These are phyloP conservation scores for Dendrobium huoshanense DNA, from an alignment of 106 monocot species.

Conservation along the genomic window DNA sequence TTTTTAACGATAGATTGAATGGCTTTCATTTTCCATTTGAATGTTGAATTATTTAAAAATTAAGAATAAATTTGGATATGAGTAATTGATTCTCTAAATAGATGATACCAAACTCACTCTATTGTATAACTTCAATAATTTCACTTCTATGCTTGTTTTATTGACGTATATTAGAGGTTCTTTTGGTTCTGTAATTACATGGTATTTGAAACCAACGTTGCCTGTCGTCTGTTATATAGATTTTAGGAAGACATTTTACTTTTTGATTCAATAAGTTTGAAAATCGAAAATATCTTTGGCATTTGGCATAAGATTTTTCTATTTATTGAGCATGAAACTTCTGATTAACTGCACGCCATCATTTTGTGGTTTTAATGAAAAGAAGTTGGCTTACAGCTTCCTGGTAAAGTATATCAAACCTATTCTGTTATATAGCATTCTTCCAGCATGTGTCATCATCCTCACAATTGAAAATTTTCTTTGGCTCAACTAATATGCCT, in stretches of 20 bases:
- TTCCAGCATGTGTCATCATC: background rate
- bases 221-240: background rate
- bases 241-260: background rate
- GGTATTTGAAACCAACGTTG: background rate
- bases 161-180: background rate
- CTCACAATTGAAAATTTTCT: background rate
- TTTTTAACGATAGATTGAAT: background rate
- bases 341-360: background rate
- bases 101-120: background rate
- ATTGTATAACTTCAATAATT: background rate
- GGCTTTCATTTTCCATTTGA: background rate
- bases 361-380: background rate
- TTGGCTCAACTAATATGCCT: background rate
- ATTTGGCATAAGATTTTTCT: conserved; percentile 1
- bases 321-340: background rate
- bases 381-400: background rate
- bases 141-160: background rate
- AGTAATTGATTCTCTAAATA: background rate
- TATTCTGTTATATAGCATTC: background rate
- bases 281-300: background rate
- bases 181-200: background rate
- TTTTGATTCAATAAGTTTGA: background rate
- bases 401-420: background rate
- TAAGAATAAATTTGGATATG: background rate
- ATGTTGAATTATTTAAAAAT: background rate